Evolutionary conservation across 352 stramenopile species (phyloP), one percentile per base, ranked within the genome.

Genomic region (Peronospora destructor): DNA sequence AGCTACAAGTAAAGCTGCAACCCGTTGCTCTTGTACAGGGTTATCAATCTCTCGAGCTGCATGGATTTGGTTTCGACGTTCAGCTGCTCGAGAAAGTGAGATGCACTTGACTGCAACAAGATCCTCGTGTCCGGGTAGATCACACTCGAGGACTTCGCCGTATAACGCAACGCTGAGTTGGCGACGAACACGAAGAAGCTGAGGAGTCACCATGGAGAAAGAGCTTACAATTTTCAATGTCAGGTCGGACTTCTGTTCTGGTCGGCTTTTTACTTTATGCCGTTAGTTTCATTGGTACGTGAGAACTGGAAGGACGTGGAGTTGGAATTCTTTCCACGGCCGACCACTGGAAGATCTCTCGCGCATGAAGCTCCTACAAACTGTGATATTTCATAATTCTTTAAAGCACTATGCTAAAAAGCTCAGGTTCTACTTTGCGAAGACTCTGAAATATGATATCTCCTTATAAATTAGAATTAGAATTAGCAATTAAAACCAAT

Each of bases 91-190:
- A 0, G 12, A 4, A 6, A 73, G 52, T 0, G 52, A 64, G 3
- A 73, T 63, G 28, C 64, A 66, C 41, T 69, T 73, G 45, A 73
- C 64, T 21, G 59, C 64, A 0, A 66, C 47, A 0, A 26, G 39
- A 7, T 64, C 33, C 16, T 49, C 28, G 36, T 60, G 13, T 4
- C 45, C 45, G 1, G 21, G 16, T 2, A 68, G 7, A 1, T 58
- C 41, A 19, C 63, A 71, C 34, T 68, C 62, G 32, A 68, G 44
- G 6, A 71, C 59, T 47, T 57, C 45, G 3, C 62, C 62, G 35
- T 71, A 71, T 1, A 68, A 35, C 0, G 58, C 53, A 29, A 26
- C 1, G 14, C 49, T 53, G 34, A 68, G 49, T 25, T 61, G 45
- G 5, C 46, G 55, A 34, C 36, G 48, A 12, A 68, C 54, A 30